A percentile compares a stretch with the other conserved stretches of the same genome.
These are phyloP conservation scores for Blastocystis hominis DNA, from an alignment of 352 stramenopile species.

Conservation along the genomic window DNA sequence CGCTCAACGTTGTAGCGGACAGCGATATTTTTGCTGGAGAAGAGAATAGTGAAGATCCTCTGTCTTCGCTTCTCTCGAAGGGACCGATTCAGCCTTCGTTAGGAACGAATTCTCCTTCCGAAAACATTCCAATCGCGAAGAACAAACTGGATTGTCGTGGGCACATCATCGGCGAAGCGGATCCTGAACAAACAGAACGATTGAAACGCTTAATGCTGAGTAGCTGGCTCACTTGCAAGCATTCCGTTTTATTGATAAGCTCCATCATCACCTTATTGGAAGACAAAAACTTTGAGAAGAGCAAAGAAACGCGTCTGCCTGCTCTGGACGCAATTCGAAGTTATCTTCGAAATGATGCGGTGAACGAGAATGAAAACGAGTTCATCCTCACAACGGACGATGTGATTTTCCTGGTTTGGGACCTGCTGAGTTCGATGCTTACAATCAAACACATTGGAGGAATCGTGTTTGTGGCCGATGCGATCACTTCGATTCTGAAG, in stretches of 20 bases:
- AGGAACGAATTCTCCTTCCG: not conserved
- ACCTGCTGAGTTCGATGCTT: slow-evolving; percentile 17
- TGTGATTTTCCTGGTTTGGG: slow-evolving; percentile 8
- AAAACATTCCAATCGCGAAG: not conserved
- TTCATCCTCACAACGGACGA: not conserved
- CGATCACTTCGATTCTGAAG: not conserved
- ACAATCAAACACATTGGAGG: slow-evolving; percentile 52
- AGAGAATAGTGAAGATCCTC: not conserved
- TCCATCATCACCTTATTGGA: not conserved
- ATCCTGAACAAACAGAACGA: not conserved
- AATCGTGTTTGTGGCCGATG: slow-evolving; percentile 46
- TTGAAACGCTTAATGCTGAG: slow-evolving; percentile 31
- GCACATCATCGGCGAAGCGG: not conserved
- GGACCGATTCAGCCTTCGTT: not conserved
- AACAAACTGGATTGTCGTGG: slow-evolving; percentile 51
- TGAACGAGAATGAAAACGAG: not conserved
- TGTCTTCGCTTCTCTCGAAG: not conserved
- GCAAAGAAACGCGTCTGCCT: not conserved
- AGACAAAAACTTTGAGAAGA: not conserved
- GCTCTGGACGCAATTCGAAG: not conserved
- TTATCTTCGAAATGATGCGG: not conserved
- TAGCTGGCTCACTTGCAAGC: slow-evolving; percentile 43
- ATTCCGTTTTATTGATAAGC: not conserved
- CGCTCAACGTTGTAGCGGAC: slow-evolving; percentile 19
- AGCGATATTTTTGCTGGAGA: not conserved